Percentiles rank a stretch among this genome's conserved stretches.
Evolutionary conservation across 2,329 filamentous ascomycete genomes (phyloP).

Genomic region (Fusarium brachygibbosum): DNA sequence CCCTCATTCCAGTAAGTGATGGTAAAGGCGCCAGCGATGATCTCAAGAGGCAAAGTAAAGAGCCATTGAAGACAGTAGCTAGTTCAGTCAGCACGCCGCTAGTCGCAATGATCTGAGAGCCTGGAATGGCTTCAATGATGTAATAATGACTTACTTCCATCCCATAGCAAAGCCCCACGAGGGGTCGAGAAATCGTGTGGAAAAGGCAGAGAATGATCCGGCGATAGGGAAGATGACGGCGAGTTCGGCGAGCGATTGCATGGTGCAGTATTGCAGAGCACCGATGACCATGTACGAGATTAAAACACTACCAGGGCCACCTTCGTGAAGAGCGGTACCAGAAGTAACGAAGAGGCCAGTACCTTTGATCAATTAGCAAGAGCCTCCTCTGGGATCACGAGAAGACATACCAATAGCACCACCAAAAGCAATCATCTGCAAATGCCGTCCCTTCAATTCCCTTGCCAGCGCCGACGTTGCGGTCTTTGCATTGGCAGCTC

Average conservation of each 20-base stretch:
- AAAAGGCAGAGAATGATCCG: constrained; percentile 92
- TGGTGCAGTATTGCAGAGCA: constrained; percentile 89
- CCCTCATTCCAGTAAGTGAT: constrained; percentile 81
- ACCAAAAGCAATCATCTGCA: constrained; percentile 98
- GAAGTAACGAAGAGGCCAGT: constrained; percentile 93
- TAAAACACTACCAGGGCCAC: constrained; percentile 82
- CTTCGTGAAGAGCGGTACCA: constrained; percentile 75
- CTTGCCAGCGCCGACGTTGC: constrained; percentile 81
- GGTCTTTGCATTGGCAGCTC: constrained; percentile 76
- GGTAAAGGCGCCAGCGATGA: constrained; percentile 87
- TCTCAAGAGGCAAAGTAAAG: constrained; percentile 83
- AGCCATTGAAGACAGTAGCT: constrained; percentile 92
- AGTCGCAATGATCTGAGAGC: too few species aligned
- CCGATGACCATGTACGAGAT: constrained; percentile 84
- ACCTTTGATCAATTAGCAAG: constrained; percentile 58
- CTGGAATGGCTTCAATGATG: not conserved
- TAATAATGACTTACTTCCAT: constrained; percentile 76
- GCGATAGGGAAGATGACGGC: constrained; percentile 91
- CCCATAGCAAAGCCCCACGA: constrained; percentile 97
- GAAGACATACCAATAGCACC: constrained; percentile 79
- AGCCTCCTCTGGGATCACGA: not conserved
- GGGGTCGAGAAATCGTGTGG: constrained; percentile 92
- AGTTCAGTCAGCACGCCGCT: constrained; percentile 9
- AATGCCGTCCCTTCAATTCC: constrained; percentile 83
- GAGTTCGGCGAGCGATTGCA: constrained; percentile 92